These are phyloP conservation scores for Globisporangium irregulare DNA, from an alignment of 352 stramenopile species.

Conservation along the genomic window DNA sequence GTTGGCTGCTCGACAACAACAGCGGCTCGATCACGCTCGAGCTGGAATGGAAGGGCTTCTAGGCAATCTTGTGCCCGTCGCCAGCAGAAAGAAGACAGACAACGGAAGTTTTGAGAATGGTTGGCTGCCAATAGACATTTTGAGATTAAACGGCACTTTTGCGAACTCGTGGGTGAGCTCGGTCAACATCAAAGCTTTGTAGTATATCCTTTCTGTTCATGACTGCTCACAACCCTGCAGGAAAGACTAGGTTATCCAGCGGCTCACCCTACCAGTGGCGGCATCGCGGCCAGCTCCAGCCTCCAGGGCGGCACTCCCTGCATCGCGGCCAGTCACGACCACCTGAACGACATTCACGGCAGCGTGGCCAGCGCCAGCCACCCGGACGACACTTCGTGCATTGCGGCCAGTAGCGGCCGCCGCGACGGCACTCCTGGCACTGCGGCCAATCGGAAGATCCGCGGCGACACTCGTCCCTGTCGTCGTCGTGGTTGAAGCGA, in stretches of 20 bases:
- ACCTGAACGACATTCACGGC: background rate
- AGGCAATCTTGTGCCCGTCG: background rate
- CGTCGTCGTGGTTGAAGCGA: background rate
- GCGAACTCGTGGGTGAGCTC: background rate
- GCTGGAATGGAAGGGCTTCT: conserved; percentile 46
- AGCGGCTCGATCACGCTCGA: conserved; percentile 35
- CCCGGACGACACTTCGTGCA: background rate
- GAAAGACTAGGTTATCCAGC: too few relatives aligned
- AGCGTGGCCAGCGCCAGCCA: background rate
- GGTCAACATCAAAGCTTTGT: conserved; percentile 8
- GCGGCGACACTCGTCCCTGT: conserved; percentile 1
- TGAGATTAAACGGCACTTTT: conserved; percentile 5
- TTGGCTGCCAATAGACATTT: background rate
- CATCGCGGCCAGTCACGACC: conserved; percentile 2
- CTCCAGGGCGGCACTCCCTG: background rate
- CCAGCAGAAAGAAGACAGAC: background rate
- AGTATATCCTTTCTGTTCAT: background rate
- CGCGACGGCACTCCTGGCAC: background rate
- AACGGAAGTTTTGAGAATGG: background rate
- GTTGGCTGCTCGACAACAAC: conserved; percentile 39
- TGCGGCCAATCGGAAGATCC: background rate
- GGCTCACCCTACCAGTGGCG: background rate
- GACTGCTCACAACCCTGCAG: too few relatives aligned
- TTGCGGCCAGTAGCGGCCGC: background rate
- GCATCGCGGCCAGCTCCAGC: conserved; percentile 11